A percentile compares a stretch with the other conserved stretches of the same genome.
phyloP scores from a whole-genome alignment of 2,329 filamentous ascomycete species.

The Rhinocladiella mackenziei region DNA sequence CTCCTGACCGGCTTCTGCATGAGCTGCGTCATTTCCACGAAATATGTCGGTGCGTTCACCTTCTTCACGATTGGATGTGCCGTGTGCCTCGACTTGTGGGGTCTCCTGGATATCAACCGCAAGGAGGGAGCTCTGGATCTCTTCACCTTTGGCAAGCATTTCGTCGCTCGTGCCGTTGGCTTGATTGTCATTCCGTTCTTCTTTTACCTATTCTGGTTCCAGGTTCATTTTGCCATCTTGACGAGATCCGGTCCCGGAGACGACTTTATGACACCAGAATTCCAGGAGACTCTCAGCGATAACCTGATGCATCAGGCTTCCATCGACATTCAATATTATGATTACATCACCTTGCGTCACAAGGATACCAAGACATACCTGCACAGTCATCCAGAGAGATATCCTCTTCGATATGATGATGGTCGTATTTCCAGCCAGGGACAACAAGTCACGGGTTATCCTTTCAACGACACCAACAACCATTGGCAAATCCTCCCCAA shows the following conservation, averaged over 20 bases:
- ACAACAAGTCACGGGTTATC: constrained; percentile 97
- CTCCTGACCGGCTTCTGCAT: constrained; percentile 89
- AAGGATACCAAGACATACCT: constrained; percentile 97
- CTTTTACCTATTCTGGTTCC: constrained; percentile 99
- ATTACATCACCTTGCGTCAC: constrained; percentile 81
- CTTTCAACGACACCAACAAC: constrained; percentile 98
- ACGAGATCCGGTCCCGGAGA: constrained; percentile 87
- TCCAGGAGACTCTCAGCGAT: constrained; percentile 94
- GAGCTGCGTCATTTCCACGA: constrained; percentile 96
- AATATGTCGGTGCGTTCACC: constrained; percentile 94
- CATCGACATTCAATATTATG: constrained; percentile 82
- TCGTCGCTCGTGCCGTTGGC: constrained; percentile 77
- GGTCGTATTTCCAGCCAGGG: constrained; percentile 95
- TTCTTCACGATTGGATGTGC: constrained; percentile 96
- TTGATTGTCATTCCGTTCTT: constrained; percentile 89
- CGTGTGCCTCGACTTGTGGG: constrained; percentile 92
- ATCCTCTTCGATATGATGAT: constrained; percentile 94
- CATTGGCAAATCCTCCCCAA: constrained; percentile 88
- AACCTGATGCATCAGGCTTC: constrained; percentile 88
- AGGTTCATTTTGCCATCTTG: constrained; percentile 93
- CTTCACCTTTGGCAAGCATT: constrained; percentile 80
- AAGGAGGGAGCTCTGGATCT: constrained; percentile 75
- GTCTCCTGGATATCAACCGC: constrained; percentile 83
- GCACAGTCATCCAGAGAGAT: constrained; percentile 84
- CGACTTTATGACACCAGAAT: constrained; percentile 97